Conservation (phyloP, 1,139 yeast genomes). For the Kodamaea plutei region DNA sequence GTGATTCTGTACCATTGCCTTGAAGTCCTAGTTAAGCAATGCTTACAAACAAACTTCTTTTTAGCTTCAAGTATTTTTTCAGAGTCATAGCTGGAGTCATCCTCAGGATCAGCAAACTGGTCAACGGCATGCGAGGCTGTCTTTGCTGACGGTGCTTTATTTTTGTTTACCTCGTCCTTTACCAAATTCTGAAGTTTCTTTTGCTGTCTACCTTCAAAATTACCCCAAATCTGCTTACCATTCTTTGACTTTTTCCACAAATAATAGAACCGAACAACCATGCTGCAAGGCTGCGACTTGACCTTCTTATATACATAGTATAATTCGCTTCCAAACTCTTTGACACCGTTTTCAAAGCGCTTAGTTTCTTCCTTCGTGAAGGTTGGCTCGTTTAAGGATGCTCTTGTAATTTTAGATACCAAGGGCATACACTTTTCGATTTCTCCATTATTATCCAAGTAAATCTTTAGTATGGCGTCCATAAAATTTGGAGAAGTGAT, state of each 20-base stretch:
- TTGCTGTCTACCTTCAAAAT: conserved; percentile 66
- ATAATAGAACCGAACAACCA: conserved; percentile 82
- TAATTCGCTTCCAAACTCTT: conserved; percentile 72
- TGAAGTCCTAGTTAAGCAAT: conserved; percentile 55
- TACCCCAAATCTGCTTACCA: conserved; percentile 82
- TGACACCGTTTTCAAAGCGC: conserved; percentile 73
- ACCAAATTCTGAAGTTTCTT: conserved; percentile 42
- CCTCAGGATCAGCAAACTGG: conserved; percentile 58
- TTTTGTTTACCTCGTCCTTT: conserved; percentile 31
- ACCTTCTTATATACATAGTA: conserved; percentile 70
- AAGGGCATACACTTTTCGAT: conserved; percentile 39
- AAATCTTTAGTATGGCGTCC: conserved; percentile 61
- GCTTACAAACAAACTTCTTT: conserved; percentile 54
- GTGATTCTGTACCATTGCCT: conserved; percentile 70
- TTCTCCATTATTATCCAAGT: conserved; percentile 52
- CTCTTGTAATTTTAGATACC: conserved; percentile 47
- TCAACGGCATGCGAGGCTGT: conserved; percentile 18
- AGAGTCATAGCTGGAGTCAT: conserved; percentile 66
- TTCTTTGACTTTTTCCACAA: conserved; percentile 83
- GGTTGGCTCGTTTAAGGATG: conserved; percentile 69
- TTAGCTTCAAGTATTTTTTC: conserved; percentile 36
- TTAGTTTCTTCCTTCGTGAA: conserved; percentile 59
- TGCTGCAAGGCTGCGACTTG: conserved; percentile 63
- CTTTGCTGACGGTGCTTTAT: conserved; percentile 22
- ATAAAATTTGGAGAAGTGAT: conserved; percentile 69